A percentile compares a stretch with the other conserved stretches of the same genome.
phyloP scores from a whole-genome alignment of 768 basidiomycete species.

The Rhizopogon vesiculosus region DNA sequence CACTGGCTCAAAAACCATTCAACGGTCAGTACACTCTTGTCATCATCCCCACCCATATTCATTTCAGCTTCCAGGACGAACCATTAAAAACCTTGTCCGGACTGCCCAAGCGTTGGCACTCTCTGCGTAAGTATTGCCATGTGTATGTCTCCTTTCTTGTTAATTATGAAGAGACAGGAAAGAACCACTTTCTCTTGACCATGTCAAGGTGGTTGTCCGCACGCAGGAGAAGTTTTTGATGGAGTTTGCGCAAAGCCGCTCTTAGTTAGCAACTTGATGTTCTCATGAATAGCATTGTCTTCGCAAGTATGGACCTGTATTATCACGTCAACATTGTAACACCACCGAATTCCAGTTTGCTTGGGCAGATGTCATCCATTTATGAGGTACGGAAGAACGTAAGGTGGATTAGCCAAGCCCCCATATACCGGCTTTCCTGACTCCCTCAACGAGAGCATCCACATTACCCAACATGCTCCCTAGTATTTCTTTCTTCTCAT shows the following conservation, averaged over 20 bases:
- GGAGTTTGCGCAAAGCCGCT: conserved; percentile 7
- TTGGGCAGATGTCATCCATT: neutral
- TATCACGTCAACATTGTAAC: neutral
- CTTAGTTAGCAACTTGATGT: neutral
- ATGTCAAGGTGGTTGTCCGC: conserved; percentile 18
- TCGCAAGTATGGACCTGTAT: neutral
- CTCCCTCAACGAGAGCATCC: conserved; percentile 84
- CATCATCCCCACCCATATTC: neutral
- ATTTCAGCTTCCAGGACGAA: conserved; percentile 11
- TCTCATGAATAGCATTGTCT: neutral
- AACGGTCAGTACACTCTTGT: conserved; percentile 14
- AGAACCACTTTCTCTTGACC: conserved; percentile 8
- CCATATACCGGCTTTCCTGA: conserved; percentile 85
- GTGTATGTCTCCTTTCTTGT: neutral
- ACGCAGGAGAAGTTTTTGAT: conserved; percentile 20
- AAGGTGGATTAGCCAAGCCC: conserved; percentile 46
- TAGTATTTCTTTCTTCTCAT: conserved; percentile 79
- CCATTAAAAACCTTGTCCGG: conserved; percentile 28
- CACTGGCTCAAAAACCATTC: conserved; percentile 19
- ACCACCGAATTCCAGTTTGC: neutral
- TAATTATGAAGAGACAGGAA: neutral
- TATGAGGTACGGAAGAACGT: no score
- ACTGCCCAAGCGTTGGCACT: conserved; percentile 26
- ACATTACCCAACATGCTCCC: conserved; percentile 88
- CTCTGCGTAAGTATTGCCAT: conserved; percentile 9